Evolutionary conservation across 73 alveolate genomes (phyloP).

Genomic region (Durusdinium trenchii): DNA sequence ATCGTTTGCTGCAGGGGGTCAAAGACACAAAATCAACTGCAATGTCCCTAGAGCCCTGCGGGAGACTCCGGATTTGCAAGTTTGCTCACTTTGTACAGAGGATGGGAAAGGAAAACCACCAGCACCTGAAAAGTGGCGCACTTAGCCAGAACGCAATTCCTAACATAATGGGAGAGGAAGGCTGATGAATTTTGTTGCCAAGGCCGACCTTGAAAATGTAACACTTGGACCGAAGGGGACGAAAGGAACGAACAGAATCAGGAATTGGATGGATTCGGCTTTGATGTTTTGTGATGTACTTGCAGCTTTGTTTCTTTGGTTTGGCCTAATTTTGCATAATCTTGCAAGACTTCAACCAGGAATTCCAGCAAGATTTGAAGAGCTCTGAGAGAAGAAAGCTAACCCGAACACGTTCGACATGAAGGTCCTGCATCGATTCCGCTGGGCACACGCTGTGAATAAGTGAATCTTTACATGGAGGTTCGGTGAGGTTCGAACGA

Average conservation of each 20-base stretch:
- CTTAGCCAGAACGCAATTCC: background rate
- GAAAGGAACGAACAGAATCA: background rate
- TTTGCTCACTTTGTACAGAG: background rate
- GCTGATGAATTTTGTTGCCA: background rate
- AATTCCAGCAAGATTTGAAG: no score
- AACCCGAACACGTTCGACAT: no score
- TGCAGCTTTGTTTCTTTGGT: background rate
- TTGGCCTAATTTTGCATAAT: no score
- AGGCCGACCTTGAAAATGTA: slow-evolving; percentile 65
- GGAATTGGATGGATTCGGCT: background rate
- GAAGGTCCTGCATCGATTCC: no score
- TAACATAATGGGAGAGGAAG: background rate
- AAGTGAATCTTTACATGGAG: no score
- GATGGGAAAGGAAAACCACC: slow-evolving; percentile 74
- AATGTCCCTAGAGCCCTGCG: background rate
- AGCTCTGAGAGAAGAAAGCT: no score
- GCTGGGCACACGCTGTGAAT: no score
- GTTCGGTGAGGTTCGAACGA: no score
- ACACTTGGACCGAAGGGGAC: background rate
- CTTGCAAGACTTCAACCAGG: no score
- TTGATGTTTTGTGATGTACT: background rate
- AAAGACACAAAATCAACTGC: background rate
- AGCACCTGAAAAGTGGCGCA: slow-evolving; percentile 52
- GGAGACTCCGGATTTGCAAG: background rate
- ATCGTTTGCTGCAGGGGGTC: no score